A percentile compares a stretch with the other conserved stretches of the same genome.
Conservation (phyloP, 176 grass and related monocot species). For the Canna indica region DNA sequence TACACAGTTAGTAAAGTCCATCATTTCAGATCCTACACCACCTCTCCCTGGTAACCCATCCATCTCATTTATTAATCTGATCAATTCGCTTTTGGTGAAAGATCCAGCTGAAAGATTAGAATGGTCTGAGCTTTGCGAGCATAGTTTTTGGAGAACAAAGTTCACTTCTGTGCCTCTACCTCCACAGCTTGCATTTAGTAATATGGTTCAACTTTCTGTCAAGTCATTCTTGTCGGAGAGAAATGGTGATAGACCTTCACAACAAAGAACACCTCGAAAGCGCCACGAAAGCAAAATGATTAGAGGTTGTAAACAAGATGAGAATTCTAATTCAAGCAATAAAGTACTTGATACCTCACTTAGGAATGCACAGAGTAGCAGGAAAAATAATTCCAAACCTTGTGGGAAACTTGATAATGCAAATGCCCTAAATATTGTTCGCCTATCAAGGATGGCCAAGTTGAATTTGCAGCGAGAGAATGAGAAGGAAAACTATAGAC, state of each 20-base stretch:
- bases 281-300: constrained; percentile 30
- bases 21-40: constrained; percentile 71
- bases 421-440: constrained; percentile 75
- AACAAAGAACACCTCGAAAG: constrained; percentile 57
- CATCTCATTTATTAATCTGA: constrained; percentile 75
- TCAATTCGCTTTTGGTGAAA: constrained; percentile 75
- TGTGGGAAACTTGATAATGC: constrained; percentile 38
- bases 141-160: constrained; percentile 79
- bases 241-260: constrained; percentile 60
- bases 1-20: constrained; percentile 88
- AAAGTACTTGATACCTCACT: constrained; percentile 46
- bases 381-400: constrained; percentile 44
- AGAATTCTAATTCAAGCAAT: constrained; percentile 35
- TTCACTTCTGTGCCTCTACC: constrained; percentile 46
- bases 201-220: constrained; percentile 46
- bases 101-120: constrained; percentile 94
- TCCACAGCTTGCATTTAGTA: constrained; percentile 64
- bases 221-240: constrained; percentile 50
- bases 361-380: constrained; percentile 63
- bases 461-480: constrained; percentile 88
- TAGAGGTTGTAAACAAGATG: constrained; percentile 42
- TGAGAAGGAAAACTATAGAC: constrained; percentile 88
- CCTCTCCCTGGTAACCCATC: constrained; percentile 70
- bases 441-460: constrained; percentile 88
- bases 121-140: constrained; percentile 86